Conservation (phyloP, 805 yeast genomes). For the Ogataea populi-albae region DNA sequence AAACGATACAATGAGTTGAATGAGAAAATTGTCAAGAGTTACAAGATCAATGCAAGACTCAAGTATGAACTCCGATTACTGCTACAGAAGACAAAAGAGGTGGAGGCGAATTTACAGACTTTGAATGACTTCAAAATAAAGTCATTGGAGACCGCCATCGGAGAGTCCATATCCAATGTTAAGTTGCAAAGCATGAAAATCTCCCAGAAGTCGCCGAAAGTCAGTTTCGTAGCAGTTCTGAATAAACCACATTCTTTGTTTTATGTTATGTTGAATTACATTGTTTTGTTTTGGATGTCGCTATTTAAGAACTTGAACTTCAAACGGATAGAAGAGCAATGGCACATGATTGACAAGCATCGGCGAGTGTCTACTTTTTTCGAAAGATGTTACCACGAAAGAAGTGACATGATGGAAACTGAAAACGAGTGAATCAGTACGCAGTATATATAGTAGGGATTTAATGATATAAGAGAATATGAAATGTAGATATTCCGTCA, state of each 20-base stretch:
- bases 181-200: neutral
- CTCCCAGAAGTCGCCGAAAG: constrained; percentile 3
- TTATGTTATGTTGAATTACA: constrained; percentile 20
- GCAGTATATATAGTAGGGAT: neutral
- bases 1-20: constrained; percentile 27
- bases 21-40: constrained; percentile 46
- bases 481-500: constrained; percentile 3
- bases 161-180: constrained; percentile 6
- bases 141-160: constrained; percentile 20
- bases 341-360: constrained; percentile 30
- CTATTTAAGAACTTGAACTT: constrained; percentile 19
- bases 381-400: constrained; percentile 19
- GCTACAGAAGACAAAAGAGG: constrained; percentile 60
- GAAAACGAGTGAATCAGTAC: neutral
- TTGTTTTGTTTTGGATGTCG: constrained; percentile 13
- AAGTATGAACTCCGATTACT: constrained; percentile 64
- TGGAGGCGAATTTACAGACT: constrained; percentile 51
- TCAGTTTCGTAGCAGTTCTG: constrained; percentile 7
- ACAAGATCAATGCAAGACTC: constrained; percentile 55
- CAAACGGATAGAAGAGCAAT: constrained; percentile 25
- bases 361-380: constrained; percentile 24
- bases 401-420: constrained; percentile 8
- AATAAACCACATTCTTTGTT: constrained; percentile 23
- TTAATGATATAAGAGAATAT: neutral
- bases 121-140: constrained; percentile 36